phyloP scores from a whole-genome alignment of 257 asterid species.

The Primulina eburnea region DNA sequence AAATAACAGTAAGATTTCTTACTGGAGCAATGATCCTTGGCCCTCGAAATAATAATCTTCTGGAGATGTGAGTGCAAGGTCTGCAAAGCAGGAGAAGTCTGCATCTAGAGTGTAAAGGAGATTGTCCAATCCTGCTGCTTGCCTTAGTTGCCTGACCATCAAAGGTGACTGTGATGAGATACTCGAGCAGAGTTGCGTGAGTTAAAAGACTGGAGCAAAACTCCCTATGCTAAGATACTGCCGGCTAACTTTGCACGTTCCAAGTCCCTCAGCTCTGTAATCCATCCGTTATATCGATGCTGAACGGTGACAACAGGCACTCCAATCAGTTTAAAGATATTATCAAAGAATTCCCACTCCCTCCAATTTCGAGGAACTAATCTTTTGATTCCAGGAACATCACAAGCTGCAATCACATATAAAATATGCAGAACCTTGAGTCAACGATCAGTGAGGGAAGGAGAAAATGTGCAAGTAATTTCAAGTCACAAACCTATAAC shows the following conservation, averaged over 20 bases:
- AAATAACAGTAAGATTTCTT: constrained; percentile 28
- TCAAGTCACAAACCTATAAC: constrained; percentile 74
- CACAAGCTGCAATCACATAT: constrained; percentile 70
- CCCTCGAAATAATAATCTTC: constrained; percentile 89
- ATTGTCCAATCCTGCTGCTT: constrained; percentile 83
- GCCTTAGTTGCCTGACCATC: constrained; percentile 71
- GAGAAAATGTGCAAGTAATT: constrained; percentile 17
- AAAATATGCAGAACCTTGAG: constrained; percentile 18
- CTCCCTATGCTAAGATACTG: not conserved
- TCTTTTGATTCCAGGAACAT: constrained; percentile 96
- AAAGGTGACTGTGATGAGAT: constrained; percentile 11
- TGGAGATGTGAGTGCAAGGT: constrained; percentile 93
- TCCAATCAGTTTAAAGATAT: constrained; percentile 85
- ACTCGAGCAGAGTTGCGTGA: not conserved
- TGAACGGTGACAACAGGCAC: constrained; percentile 99
- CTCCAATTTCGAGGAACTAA: constrained; percentile 83
- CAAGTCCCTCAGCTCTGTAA: constrained; percentile 88
- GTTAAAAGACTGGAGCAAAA: constrained; percentile 5
- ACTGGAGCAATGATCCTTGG: constrained; percentile 98
- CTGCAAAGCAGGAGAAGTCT: constrained; percentile 97
- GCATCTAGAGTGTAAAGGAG: constrained; percentile 97
- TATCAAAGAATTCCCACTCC: constrained; percentile 80
- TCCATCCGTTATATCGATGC: constrained; percentile 96
- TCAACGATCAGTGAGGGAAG: constrained; percentile 17
- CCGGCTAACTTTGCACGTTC: constrained; percentile 73